Conservation (phyloP, 2,329 filamentous ascomycete species). For the Fusarium staphyleae region DNA sequence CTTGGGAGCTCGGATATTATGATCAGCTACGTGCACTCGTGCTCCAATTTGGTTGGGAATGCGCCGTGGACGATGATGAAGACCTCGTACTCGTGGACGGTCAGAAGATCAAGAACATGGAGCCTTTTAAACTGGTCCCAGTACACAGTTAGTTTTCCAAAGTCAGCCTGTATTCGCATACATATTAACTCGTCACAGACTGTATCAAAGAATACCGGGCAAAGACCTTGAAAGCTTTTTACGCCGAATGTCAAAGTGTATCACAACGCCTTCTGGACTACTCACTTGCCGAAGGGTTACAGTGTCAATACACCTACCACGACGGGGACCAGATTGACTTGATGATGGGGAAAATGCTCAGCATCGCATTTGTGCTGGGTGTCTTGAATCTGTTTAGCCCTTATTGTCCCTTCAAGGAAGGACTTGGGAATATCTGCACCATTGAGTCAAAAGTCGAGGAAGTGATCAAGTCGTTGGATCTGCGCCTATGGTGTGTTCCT, state of each 20-base stretch:
- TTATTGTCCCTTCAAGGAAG: background rate
- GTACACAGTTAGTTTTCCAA: slow-evolving; percentile 11
- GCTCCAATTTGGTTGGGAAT: slow-evolving; percentile 1
- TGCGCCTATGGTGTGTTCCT: slow-evolving; percentile 9
- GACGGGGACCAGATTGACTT: background rate
- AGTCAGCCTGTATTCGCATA: no score
- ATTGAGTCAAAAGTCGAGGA: slow-evolving; percentile 9
- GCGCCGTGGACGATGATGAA: background rate
- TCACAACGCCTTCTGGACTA: no score
- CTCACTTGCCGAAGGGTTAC: no score
- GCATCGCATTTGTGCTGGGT: slow-evolving; percentile 9
- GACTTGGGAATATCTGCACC: background rate
- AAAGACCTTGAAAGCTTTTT: slow-evolving; percentile 5
- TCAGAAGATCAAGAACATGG: slow-evolving; percentile 1
- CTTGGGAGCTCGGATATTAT: slow-evolving; percentile 26
- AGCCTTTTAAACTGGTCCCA: slow-evolving; percentile 7
- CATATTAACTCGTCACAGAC: slow-evolving; percentile 9
- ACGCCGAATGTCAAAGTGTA: slow-evolving; percentile 20
- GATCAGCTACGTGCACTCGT: slow-evolving; percentile 3
- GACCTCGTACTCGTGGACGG: slow-evolving; percentile 8
- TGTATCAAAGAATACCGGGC: slow-evolving; percentile 19
- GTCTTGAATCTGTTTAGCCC: slow-evolving; percentile 17
- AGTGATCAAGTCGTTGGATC: slow-evolving; percentile 9
- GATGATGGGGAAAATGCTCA: slow-evolving; percentile 23
- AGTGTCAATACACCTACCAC: background rate